Evolutionary conservation across 169 alveolate species (phyloP), one percentile per base, ranked within the genome.

Genomic region (Besnoitia besnoiti): DNA sequence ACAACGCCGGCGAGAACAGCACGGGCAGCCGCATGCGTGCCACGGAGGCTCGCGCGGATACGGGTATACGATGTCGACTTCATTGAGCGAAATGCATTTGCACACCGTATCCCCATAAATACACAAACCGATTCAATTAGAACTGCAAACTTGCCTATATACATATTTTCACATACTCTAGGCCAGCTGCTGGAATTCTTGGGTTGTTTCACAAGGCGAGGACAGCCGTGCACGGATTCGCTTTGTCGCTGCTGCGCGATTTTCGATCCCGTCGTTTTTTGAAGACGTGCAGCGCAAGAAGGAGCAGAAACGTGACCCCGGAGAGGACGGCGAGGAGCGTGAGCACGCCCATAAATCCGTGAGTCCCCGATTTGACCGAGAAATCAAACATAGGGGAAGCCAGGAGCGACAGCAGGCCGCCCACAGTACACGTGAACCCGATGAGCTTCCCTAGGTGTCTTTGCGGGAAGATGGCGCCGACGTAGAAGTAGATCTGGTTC

Each of bases 401-500:
- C 0, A 55, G 61, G 16, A 90, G 89, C 24, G 93, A 90, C 33
- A 49, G 55, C 46, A 90, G 24, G 30, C 93, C 89, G 42, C 90
- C 93, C 16, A 55, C 82, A 0, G 93, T 40, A 62, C 84, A 75
- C 30, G 89, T 30, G 44, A 90, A n/a, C 19, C 93, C 93, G 5
- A 90, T 24, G 14, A 90, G 37, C n/a, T 90, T 90, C 39, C 89
- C 93, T 35, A 76, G 35, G 67, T 90, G 93, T 30, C 85, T 39
- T 37, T 50, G 82, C 0, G 93, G 90, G 21, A 80, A 50, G 24
- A 59, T 51, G n/a, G 16, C 42, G 21, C 62, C 59, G 47, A 90
- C 55, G 59, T 49, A 90, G 30, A 90, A 40, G 79, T 77, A 77
- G 40, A 90, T 35, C 75, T 77, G 89, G 33, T 44, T 44, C 30